These are phyloP conservation scores for Geotrichum histeridarum DNA, from an alignment of 1,139 yeast genomes.

Conservation along the genomic window DNA sequence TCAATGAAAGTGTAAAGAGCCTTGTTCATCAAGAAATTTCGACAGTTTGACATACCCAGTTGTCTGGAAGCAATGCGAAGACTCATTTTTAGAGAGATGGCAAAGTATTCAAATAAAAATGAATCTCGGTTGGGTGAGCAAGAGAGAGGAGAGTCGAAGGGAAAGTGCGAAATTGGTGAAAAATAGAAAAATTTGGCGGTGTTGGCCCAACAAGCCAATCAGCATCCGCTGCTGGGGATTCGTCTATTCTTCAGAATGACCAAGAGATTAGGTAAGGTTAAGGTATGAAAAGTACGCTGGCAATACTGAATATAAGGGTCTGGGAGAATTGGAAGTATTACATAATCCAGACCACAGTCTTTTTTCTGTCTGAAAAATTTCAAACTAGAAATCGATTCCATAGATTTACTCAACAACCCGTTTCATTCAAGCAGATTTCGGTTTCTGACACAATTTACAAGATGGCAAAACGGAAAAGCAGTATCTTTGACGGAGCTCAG, in stretches of 20 bases:
- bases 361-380: conserved; percentile 1
- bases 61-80: conserved; percentile 31
- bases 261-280: neutral
- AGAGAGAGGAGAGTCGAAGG: conserved; percentile 2
- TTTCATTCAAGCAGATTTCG: neutral
- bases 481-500: conserved; percentile 1
- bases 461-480: conserved; percentile 12
- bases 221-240: neutral
- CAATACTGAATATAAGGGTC: neutral
- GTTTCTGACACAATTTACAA: neutral
- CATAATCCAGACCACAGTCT: neutral
- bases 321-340: conserved; percentile 3
- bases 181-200: conserved; percentile 9
- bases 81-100: conserved; percentile 25
- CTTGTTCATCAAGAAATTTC: too few species aligned
- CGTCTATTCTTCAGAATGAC: neutral
- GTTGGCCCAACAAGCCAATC: conserved; percentile 6
- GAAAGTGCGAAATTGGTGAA: neutral
- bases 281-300: neutral
- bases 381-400: neutral
- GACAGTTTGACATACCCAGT: conserved; percentile 24
- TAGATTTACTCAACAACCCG: neutral
- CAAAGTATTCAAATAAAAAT: neutral
- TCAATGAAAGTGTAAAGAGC: neutral
- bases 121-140: conserved; percentile 8